Percentiles rank a stretch among this genome's conserved stretches.
Conservation (phyloP, 2,329 filamentous ascomycete genomes). For the Claviceps pazoutovae region DNA sequence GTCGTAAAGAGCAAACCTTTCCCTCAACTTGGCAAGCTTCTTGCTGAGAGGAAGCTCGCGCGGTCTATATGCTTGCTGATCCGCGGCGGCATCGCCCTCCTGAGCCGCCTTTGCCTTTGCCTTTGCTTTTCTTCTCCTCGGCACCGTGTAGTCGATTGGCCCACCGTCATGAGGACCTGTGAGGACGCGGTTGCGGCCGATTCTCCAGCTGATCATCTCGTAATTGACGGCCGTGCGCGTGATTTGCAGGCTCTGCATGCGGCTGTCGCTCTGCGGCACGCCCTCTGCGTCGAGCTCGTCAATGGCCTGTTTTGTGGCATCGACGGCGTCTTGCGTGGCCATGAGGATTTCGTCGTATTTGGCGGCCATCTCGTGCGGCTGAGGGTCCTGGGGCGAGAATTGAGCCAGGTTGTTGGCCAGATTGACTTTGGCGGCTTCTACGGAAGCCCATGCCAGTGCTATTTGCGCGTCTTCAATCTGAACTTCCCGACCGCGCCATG, state of each 20-base stretch:
- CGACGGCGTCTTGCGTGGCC: conserved; percentile 83
- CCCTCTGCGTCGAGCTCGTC: conserved; percentile 79
- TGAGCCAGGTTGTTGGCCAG: conserved; percentile 35
- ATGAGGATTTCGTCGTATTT: conserved; percentile 87
- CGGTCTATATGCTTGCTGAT: conserved; percentile 20
- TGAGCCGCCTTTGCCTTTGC: conserved; percentile 19
- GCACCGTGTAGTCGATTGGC: conserved; percentile 33
- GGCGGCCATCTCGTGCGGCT: conserved; percentile 56
- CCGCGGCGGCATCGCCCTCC: conserved; percentile 19
- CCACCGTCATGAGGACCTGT: conserved; percentile 74
- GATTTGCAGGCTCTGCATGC: conserved; percentile 86
- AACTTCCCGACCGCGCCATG: conserved; percentile 75
- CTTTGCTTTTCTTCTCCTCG: conserved; percentile 35
- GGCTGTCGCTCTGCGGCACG: conserved; percentile 65
- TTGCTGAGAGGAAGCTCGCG: conserved; percentile 57
- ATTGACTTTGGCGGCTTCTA: conserved; percentile 38
- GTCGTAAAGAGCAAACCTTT: conserved; percentile 81
- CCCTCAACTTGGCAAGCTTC: conserved; percentile 67
- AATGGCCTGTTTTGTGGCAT: conserved; percentile 84
- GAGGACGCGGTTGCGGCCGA: conserved; percentile 81
- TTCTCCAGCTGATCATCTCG: conserved; percentile 84
- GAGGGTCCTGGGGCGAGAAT: conserved; percentile 20
- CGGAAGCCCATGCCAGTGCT: conserved; percentile 64
- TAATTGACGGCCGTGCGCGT: conserved; percentile 90
- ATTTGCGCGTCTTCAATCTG: conserved; percentile 88